Evolutionary conservation across 2,329 filamentous ascomycete species (phyloP).

Genomic region (Chrysosporium queenslandicum): DNA sequence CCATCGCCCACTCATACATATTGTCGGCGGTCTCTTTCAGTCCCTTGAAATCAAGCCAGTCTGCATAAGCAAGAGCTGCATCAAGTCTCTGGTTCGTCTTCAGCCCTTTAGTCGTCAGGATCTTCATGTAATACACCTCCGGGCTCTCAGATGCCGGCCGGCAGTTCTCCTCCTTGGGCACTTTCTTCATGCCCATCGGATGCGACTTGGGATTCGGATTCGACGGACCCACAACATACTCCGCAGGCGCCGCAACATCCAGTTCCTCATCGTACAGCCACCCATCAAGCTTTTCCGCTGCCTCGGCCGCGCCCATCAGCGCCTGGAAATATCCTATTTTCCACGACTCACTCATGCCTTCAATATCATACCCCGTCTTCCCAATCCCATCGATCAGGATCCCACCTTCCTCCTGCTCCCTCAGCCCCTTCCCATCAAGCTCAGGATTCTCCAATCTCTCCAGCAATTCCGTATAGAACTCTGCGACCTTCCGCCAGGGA

Average conservation of each 20-base stretch:
- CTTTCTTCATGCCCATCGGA: conserved; percentile 41
- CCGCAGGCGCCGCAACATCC: conserved; percentile 57
- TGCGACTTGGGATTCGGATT: conserved; percentile 71
- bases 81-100: conserved; percentile 67
- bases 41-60: conserved; percentile 72
- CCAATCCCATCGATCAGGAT: conserved; percentile 47
- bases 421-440: conserved; percentile 57
- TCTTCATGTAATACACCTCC: conserved; percentile 68
- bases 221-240: conserved; percentile 68
- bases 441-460: conserved; percentile 58
- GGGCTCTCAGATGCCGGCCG: conserved; percentile 58
- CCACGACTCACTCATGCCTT: conserved; percentile 71
- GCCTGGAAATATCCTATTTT: conserved; percentile 73
- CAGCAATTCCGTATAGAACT: conserved; percentile 51
- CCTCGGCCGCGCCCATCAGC: conserved; percentile 64
- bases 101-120: conserved; percentile 72
- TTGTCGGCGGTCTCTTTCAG: conserved; percentile 55
- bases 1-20: conserved; percentile 65
- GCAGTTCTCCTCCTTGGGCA: conserved; percentile 67
- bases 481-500: conserved; percentile 61
- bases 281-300: conserved; percentile 71
- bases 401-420: conserved; percentile 46
- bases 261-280: conserved; percentile 62
- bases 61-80: conserved; percentile 71
- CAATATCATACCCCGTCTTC: conserved; percentile 56